These are phyloP conservation scores for Aspergillus fumigatus DNA, from an alignment of 2,329 filamentous ascomycete genomes.

Conservation along the genomic window DNA sequence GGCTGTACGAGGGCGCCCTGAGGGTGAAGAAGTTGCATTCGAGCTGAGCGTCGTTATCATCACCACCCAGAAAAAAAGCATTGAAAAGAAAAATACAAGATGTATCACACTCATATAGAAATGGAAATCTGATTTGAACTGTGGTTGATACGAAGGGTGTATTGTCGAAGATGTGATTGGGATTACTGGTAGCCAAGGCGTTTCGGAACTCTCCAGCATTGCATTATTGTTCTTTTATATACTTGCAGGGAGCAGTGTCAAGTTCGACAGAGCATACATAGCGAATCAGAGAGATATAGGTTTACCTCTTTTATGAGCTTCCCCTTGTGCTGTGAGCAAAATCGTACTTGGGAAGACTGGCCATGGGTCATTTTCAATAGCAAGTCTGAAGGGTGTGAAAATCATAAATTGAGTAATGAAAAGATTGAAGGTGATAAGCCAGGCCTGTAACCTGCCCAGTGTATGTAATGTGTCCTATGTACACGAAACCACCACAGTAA, in stretches of 20 bases:
- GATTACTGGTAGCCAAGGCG: slow-evolving; percentile 1
- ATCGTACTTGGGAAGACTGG: too few species aligned
- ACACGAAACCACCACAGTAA: not conserved
- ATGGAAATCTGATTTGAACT: not conserved
- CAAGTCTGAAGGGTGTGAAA: not conserved
- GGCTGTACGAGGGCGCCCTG: slow-evolving; percentile 80
- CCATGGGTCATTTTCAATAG: not conserved
- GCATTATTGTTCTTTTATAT: not conserved
- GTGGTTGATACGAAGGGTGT: not conserved
- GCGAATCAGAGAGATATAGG: not conserved
- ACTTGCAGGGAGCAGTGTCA: not conserved
- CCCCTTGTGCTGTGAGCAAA: not conserved
- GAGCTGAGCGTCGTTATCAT: slow-evolving; percentile 35
- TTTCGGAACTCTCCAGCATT: slow-evolving; percentile 1
- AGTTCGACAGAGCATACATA: not conserved
- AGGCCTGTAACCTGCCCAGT: not conserved
- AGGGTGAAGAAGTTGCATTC: slow-evolving; percentile 82
- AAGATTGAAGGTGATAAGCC: not conserved
- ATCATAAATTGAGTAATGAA: not conserved
- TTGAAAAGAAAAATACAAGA: not conserved
- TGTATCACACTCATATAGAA: not conserved
- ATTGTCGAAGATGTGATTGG: not conserved
- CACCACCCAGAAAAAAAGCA: not conserved
- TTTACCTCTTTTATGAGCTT: not conserved
- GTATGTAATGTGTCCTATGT: slow-evolving; percentile 3